Evolutionary conservation across 1,284 basidiomycete species (phyloP), one percentile per base, ranked within the genome.

Genomic region (Cutaneotrichosporon daszewskae): DNA sequence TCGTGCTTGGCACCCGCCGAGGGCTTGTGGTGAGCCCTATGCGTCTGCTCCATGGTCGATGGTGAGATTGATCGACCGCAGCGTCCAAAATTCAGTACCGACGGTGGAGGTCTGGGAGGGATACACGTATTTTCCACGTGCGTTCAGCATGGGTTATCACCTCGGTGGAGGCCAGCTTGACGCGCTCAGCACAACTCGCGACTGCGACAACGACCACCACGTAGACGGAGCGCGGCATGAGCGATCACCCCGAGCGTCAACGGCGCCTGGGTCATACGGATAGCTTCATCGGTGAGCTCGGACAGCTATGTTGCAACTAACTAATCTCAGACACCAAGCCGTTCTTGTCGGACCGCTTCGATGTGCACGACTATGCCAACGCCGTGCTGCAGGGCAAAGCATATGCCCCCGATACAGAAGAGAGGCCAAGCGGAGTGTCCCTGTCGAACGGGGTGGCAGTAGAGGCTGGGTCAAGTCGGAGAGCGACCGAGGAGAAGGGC

Each of bases 301-400:
- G 18, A 12, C 13, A 14, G 2, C 11, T 25, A 16, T 16, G 13
- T 26, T 19, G 18, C 6, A 16, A 29, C 40, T 29, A 13, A 32
- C 44, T 23, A 17, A 18, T n/a, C 6, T 4, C 27, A 68, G 71
- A 72, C 45, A 62, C 66, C 41, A 57, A 62, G 39, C 64, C 68
- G 12, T 73, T 72, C 52, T 57, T 69, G 20, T 68, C 67, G 11
- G 67, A 80, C 6, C 74, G 80, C 32, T 95, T 94, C 66, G 83
- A 91, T 63, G 77, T 87, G 14, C 84, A 87, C 63, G 83, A 85
- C 42, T 92, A 91, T 64, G 88, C 89, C 5, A 90, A 89, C 65
- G 81, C 87, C 16, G 78, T 91, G 40, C 76, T 94, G 18, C 82
- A 87, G 10, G 84, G 85, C 20, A 82, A 87, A 54, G 66, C 79